Evolutionary conservation across 805 yeast genomes (phyloP).

Genomic region (Metschnikowia hibisci): DNA sequence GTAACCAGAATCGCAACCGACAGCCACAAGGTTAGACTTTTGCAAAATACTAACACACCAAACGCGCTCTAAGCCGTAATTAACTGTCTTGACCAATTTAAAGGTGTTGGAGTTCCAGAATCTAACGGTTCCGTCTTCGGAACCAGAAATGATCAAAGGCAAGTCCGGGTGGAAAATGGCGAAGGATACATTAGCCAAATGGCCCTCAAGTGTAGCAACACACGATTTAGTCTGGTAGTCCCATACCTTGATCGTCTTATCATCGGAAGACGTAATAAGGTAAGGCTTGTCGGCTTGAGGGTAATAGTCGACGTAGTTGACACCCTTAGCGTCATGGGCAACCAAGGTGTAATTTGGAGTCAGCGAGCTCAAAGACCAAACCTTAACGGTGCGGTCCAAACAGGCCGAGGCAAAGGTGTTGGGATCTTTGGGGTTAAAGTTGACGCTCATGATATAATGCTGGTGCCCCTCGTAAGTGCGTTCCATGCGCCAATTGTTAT

Average conservation of each 20-base stretch:
- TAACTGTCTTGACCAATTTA: conserved; percentile 86
- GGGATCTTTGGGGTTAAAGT: conserved; percentile 96
- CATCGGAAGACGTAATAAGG: conserved; percentile 87
- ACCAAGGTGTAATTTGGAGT: conserved; percentile 86
- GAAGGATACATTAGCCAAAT: conserved; percentile 88
- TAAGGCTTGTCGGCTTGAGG: conserved; percentile 98
- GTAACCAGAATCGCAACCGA: conserved; percentile 94
- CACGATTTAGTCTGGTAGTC: conserved; percentile 96
- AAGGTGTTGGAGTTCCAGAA: conserved; percentile 95
- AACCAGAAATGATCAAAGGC: conserved; percentile 91
- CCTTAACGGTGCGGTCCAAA: conserved; percentile 91
- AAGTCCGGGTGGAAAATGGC: conserved; percentile 98
- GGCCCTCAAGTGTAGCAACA: conserved; percentile 93
- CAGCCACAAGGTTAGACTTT: conserved; percentile 70
- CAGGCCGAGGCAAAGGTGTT: conserved; percentile 97
- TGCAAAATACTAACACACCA: conserved; percentile 88
- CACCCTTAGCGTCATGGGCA: conserved; percentile 92
- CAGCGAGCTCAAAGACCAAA: conserved; percentile 89
- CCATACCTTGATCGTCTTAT: conserved; percentile 85
- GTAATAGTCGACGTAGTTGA: conserved; percentile 92
- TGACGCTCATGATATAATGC: conserved; percentile 91
- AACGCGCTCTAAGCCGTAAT: conserved; percentile 89
- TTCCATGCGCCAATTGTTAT: conserved; percentile 81
- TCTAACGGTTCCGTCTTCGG: conserved; percentile 92
- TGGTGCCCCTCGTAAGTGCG: conserved; percentile 94